These are phyloP conservation scores for Lachnellula suecica DNA, from an alignment of 2,329 filamentous ascomycete genomes.

Conservation along the genomic window DNA sequence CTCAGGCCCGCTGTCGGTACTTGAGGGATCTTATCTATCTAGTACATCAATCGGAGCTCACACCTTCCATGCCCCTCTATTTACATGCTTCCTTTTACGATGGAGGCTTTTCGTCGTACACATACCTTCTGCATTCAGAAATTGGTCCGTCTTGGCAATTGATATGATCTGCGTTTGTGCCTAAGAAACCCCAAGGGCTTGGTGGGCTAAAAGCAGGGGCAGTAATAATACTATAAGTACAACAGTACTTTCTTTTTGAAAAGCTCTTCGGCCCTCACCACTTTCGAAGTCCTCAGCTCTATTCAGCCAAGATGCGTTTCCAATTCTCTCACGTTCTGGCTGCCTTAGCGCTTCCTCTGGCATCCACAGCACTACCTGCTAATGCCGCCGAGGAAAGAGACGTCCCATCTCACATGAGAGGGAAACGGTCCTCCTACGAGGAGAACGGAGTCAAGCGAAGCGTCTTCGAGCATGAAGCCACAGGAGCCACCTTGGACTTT, in stretches of 20 bases:
- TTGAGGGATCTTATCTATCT: background rate
- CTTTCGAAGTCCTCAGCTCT: background rate
- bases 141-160: background rate
- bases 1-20: background rate
- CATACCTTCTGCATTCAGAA: background rate
- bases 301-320: background rate
- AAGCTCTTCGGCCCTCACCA: background rate
- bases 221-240: background rate
- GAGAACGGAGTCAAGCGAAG: conserved; percentile 38
- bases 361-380: background rate
- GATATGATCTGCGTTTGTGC: background rate
- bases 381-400: background rate
- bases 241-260: background rate
- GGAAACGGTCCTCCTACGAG: conserved; percentile 29
- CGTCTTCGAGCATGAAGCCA: conserved; percentile 44
- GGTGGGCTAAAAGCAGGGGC: background rate
- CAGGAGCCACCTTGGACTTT: conserved; percentile 33
- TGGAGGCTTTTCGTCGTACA: background rate
- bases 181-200: background rate
- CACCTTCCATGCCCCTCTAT: background rate
- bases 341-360: background rate
- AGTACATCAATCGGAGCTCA: background rate
- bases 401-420: conserved; percentile 4
- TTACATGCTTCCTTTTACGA: background rate
- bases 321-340: background rate